A percentile compares a stretch with the other conserved stretches of the same genome.
phyloP scores from a whole-genome alignment of 176 grass and related monocot species.

The Cenchrus purpureus region DNA sequence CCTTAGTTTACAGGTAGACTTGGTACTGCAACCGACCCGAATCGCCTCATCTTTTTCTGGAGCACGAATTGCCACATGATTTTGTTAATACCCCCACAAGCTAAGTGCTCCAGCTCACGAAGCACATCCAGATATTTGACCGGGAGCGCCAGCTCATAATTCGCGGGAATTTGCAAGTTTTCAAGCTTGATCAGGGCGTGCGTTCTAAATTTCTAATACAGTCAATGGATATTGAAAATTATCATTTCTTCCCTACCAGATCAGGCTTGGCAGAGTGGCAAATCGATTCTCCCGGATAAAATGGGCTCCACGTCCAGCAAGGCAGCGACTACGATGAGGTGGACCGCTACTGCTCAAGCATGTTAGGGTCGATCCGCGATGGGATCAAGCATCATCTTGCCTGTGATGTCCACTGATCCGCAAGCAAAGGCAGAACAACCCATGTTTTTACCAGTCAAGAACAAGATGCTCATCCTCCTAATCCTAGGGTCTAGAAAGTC shows the following conservation, averaged over 20 bases:
- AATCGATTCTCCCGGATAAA: not conserved
- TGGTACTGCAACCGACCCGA: conserved; percentile 7
- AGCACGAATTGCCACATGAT: not conserved
- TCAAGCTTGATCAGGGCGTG: not conserved
- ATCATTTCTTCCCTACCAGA: not conserved
- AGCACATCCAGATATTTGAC: conserved; percentile 37
- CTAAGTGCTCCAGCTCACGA: conserved; percentile 42
- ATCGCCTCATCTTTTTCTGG: not conserved
- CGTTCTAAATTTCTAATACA: not conserved
- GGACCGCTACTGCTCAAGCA: not conserved
- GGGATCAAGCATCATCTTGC: conserved; percentile 28
- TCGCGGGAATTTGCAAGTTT: not conserved
- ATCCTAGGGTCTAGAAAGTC: not conserved
- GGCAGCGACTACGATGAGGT: conserved; percentile 31
- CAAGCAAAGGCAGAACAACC: not conserved
- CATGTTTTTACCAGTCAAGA: not conserved
- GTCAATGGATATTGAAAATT: not conserved
- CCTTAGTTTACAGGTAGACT: conserved; percentile 19
- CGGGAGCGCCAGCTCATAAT: conserved; percentile 7
- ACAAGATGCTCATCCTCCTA: not conserved
- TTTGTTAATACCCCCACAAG: conserved; percentile 13
- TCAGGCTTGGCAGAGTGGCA: not conserved
- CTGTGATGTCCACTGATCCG: not conserved
- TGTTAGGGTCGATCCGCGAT: conserved; percentile 4
- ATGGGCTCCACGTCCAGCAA: conserved; percentile 32